Base-by-base conservation (phyloP, 169 alveolate genomes). In the Plasmodium vivax region DNA sequence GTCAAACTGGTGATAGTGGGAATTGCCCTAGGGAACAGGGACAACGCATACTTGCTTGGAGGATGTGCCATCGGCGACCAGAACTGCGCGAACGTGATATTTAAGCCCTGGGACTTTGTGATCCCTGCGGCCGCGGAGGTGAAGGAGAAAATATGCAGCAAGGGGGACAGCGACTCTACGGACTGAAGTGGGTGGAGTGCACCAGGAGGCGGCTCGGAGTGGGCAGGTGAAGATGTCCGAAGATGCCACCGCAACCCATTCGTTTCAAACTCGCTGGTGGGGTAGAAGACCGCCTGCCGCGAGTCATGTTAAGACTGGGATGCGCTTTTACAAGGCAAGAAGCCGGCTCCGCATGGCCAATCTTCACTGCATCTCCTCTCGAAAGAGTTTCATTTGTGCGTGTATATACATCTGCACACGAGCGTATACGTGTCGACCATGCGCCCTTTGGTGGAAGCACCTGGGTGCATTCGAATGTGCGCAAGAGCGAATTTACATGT, bases 21-120 rank as follows among this genome's bases (percentile, higher is more conserved):
- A 51, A 87, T 87, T 14, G 93, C 73, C 30, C 30, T 87, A 75
- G 82, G 73, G 38, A 75, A 54, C 81, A 87, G 73, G 81, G 87
- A 87, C 32, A 87, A 87, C 68, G 93, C 93, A 75, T 87, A 75
- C 68, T 75, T 87, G 81, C 93, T 87, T 54, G 93, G 82, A n/a
- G 82, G 68, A 12, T 87, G 93, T 74, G 38, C 87, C 47, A 79
- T 75, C 30, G 81, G 85, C 56, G 93, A 87, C 68, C 54, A 38
- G 7, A 84, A 72, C 56, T 87, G 93, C 45, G 73, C 62, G 27
- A 87, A 87, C 68, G 87, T 75, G 12, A 56, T 87, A 47, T 77
- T 87, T 58, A 32, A 87, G 68, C 93, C 93, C 4, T 87, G 93
- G 93, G 93, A 87, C 71, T 87, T 75, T 77, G 93, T 87, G 36